A percentile compares a stretch with the other conserved stretches of the same genome.
phyloP scores from a whole-genome alignment of 768 basidiomycete genomes.

The Clathrus columnatus region DNA sequence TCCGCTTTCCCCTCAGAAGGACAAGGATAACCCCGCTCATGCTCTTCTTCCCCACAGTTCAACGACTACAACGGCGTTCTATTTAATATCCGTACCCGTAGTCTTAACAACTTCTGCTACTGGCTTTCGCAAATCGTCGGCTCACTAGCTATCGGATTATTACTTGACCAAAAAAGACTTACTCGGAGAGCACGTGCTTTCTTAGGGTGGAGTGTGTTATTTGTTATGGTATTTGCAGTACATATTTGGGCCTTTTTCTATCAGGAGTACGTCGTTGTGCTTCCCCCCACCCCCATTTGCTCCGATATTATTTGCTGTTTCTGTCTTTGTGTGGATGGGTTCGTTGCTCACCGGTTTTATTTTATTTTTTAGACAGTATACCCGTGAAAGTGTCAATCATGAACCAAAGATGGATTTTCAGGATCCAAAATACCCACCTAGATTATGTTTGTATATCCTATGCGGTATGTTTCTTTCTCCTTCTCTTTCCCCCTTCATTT shows the following conservation, averaged over 20 bases:
- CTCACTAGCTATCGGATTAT: slow-evolving; percentile 56
- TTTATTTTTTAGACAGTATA: slow-evolving; percentile 38
- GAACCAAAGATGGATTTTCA: slow-evolving; percentile 45
- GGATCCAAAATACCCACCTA: slow-evolving; percentile 44
- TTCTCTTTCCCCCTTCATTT: too few species aligned
- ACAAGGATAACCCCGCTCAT: background rate
- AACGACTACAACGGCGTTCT: slow-evolving; percentile 73
- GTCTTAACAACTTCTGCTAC: slow-evolving; percentile 71
- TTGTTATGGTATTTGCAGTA: slow-evolving; percentile 56
- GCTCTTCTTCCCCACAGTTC: slow-evolving; percentile 41
- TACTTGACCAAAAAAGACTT: slow-evolving; percentile 52
- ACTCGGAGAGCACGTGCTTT: slow-evolving; percentile 65
- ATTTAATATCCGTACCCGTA: slow-evolving; percentile 71
- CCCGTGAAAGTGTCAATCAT: slow-evolving; percentile 39
- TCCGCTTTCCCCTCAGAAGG: too few species aligned
- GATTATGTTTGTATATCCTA: slow-evolving; percentile 35
- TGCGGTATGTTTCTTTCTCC: slow-evolving; percentile 8
- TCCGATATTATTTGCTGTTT: too few species aligned
- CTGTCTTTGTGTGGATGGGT: too few species aligned
- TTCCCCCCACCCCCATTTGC: too few species aligned
- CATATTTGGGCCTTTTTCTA: slow-evolving; percentile 74
- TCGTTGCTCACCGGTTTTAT: background rate
- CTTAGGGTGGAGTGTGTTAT: slow-evolving; percentile 53
- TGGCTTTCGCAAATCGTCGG: slow-evolving; percentile 76
- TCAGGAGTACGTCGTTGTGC: slow-evolving; percentile 42